These are phyloP conservation scores for Albugo candida DNA, from an alignment of 352 stramenopile species.

Conservation along the genomic window DNA sequence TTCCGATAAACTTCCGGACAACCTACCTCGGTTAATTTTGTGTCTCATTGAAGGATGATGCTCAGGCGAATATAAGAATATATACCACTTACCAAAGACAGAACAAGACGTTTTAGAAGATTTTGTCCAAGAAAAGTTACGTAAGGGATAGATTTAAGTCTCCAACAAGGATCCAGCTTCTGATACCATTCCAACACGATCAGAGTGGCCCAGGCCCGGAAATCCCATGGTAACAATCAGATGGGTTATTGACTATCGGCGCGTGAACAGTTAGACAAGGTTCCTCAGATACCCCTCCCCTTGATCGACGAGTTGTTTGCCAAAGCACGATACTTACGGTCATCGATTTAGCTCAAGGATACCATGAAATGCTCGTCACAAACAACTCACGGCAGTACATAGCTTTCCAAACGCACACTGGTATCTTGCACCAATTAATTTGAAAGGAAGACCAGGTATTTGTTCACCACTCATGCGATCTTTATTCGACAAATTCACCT, in stretches of 20 bases:
- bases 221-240: conserved; percentile 1
- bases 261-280: conserved; percentile 6
- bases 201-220: conserved; percentile 4
- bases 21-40: conserved; percentile 1
- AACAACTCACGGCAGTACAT: not conserved
- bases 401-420: conserved; percentile 1
- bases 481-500: conserved; percentile 2
- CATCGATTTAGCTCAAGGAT: conserved; percentile 4
- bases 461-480: conserved; percentile 1
- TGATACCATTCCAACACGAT: conserved; percentile 1
- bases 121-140: conserved; percentile 2
- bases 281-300: conserved; percentile 10
- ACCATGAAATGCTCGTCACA: conserved; percentile 6
- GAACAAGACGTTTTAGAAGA: conserved; percentile 4
- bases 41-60: conserved; percentile 5
- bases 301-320: conserved; percentile 13
- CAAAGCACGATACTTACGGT: conserved; percentile 1
- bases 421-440: conserved; percentile 12
- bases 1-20: not conserved
- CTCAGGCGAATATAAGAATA: conserved; percentile 1
- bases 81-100: conserved; percentile 5
- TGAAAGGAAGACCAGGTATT: conserved; percentile 3
- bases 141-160: conserved; percentile 8
- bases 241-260: conserved; percentile 9
- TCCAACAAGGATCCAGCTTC: conserved; percentile 8